Evolutionary conservation across 805 yeast genomes (phyloP), one percentile per base, ranked within the genome.

Genomic region (Torulaspora microellipsoides): DNA sequence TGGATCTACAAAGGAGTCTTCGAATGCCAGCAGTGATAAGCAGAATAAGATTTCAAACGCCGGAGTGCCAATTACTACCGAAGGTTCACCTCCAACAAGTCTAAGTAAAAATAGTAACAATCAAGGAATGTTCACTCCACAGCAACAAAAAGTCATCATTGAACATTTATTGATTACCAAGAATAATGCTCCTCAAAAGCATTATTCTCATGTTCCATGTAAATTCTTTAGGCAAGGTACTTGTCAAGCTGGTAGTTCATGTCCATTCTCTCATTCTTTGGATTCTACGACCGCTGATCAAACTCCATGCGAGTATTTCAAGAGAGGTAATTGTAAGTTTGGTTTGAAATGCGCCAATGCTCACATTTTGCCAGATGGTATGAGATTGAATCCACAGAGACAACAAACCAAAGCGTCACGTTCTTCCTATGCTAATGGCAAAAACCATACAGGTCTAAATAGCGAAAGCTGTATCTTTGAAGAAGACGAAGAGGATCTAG

Each of bases 291-390:
- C 63, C 8, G 65, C 64, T 7, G 73, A 73, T 38, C 67, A 66
- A 42, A 69, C 70, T 2, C 58, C 69, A 29, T 91, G 99, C 73
- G 90, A 89, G 71, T 91, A 90, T 66, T 91, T 87, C 64, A 93
- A 85, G 58, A 86, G 86, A 67, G 98, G 98, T n/a, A 88, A 89
- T 60, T 91, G 99, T 67, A 89, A 89, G 67, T 91, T 91, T 65
- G 99, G 99, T 3, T 70, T 78, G 40, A 90, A 89, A 58, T 91
- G 99, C 70, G 98, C 96, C 1, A 76, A 91, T 57, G 95, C 95
- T 6, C 99, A 91, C 66, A 75, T 85, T 45, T 67, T 85, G 32
- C 95, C 96, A 0, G 95, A 90, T 56, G 96, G 96, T 1, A 76
- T 88, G n/a, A 71, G 86, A 34, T 83, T 85, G 40, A 85, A 85